These are phyloP conservation scores for Pinus tabuliformis DNA, from an alignment of 75 land plant species.

Conservation along the genomic window DNA sequence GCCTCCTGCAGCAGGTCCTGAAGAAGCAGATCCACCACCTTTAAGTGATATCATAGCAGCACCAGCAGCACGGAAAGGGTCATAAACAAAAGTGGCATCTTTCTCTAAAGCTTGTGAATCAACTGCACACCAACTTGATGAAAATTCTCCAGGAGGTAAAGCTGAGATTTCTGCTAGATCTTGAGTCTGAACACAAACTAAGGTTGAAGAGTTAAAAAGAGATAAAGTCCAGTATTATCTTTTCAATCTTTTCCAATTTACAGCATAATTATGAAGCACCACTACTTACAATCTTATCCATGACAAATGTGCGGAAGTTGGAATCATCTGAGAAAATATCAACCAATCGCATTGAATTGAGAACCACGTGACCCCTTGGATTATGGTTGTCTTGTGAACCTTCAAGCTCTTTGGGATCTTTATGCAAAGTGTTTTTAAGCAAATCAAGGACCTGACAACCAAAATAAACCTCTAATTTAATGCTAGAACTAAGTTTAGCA, in stretches of 20 bases:
- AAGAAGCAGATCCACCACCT: constrained; percentile 13
- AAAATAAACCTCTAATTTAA: background rate
- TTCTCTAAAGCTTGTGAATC: constrained; percentile 34
- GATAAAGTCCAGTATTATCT: background rate
- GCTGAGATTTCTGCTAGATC: constrained; percentile 67
- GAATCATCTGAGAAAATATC: constrained; percentile 99
- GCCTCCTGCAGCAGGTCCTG: constrained; percentile 15
- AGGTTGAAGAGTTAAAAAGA: background rate
- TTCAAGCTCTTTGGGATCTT: constrained; percentile 24
- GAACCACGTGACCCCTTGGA: constrained; percentile 67
- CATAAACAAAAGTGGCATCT: constrained; percentile 74
- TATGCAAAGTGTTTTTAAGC: constrained; percentile 51
- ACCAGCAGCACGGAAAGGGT: constrained; percentile 81
- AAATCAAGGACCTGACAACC: constrained; percentile 55
- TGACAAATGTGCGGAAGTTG: constrained; percentile 79
- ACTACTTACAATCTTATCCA: constrained; percentile 64
- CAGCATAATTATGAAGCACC: constrained; percentile 5
- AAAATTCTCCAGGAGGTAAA: constrained; percentile 65
- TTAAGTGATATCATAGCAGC: constrained; percentile 51
- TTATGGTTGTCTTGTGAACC: constrained; percentile 24
- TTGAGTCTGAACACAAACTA: constrained; percentile 51
- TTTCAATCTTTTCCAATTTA: background rate
- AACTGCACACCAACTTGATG: constrained; percentile 77
- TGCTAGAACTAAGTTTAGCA: background rate
- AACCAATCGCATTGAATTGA: constrained; percentile 88